Percentiles rank a stretch among this genome's conserved stretches.
These are phyloP conservation scores for Phytopythium helicoides DNA, from an alignment of 352 stramenopile genomes.

Conservation along the genomic window DNA sequence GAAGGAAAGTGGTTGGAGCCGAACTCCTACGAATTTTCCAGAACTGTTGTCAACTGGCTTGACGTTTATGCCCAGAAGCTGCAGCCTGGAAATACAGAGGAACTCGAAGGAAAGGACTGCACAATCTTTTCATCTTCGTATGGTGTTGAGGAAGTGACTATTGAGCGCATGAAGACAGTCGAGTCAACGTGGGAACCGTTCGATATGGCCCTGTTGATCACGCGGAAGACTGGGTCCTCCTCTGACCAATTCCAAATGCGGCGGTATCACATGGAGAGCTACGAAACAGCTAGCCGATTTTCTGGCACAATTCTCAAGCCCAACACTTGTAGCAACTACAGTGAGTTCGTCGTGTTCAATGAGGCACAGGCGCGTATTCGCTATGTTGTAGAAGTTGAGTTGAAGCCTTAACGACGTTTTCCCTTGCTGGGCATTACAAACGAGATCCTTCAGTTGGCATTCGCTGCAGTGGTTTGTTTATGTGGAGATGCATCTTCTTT, in stretches of 20 bases:
- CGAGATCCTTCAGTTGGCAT: too few species aligned
- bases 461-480: too few species aligned
- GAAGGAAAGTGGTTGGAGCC: too few species aligned
- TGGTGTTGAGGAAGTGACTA: not conserved
- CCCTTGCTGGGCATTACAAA: not conserved
- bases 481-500: too few species aligned
- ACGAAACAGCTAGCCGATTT: not conserved
- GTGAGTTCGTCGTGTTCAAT: conserved; percentile 78
- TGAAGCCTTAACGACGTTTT: not conserved
- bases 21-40: too few species aligned
- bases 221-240: conserved; percentile 9
- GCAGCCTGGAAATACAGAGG: too few species aligned
- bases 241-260: conserved; percentile 26
- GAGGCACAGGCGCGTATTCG: conserved; percentile 65
- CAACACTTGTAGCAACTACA: conserved; percentile 22
- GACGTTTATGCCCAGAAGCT: too few species aligned
- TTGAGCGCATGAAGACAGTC: not conserved
- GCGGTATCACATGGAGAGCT: conserved; percentile 26
- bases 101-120: not conserved
- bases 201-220: conserved; percentile 13
- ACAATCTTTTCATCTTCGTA: not conserved
- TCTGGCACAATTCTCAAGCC: not conserved
- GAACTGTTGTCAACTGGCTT: not conserved
- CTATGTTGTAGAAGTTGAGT: conserved; percentile 77
- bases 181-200: conserved; percentile 1